Evolutionary conservation across 2,329 filamentous ascomycete genomes (phyloP), one percentile per base, ranked within the genome.

Genomic region (Ustulina deusta): DNA sequence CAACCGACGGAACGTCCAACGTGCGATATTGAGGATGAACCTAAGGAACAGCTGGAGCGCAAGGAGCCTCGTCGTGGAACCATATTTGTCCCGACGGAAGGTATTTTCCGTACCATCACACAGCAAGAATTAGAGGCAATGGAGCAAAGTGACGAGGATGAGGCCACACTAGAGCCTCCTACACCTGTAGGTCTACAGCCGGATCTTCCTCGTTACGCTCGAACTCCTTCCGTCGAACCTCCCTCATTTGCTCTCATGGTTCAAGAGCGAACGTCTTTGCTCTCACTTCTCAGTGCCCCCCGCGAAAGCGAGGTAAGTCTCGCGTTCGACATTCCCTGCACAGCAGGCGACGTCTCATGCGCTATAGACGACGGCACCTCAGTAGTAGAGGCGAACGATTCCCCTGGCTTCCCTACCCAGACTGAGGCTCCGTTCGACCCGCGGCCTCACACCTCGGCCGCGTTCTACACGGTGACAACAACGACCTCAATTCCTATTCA

Each of bases 221-320:
- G 87, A 68, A 89, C 88, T 1, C 88, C 88, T 13, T 90, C 88
- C 0, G 84, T 87, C 46, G 88, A 90, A 15, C 88, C 87, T 22
- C 88, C 89, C 1, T 78, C 86, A n/a, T 86, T 85, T 74, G 88
- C 88, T 46, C 75, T 88, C 22, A 76, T 86, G 15, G 79, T 81
- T 5, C 83, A 87, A 68, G 81, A 84, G 72, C 85, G 87, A 49
- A 85, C 84, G 6, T 90, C 88, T 1, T 82, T 90, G 3, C 81
- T 88, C 17, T 90, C 88, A 2, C 84, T 90, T 6, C 84, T 90
- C 66, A 85, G 89, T 67, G 87, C 85, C 0, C 86, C 87, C 0
- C 82, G 84, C 58, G 77, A 80, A 49, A 79, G 77, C 59, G 79
- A 79, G 1, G 77, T 78, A 49, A 76, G 78, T 52, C 75, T 55